Evolutionary conservation across 2,329 filamentous ascomycete genomes (phyloP).

Genomic region (Ascochyta rabiei): DNA sequence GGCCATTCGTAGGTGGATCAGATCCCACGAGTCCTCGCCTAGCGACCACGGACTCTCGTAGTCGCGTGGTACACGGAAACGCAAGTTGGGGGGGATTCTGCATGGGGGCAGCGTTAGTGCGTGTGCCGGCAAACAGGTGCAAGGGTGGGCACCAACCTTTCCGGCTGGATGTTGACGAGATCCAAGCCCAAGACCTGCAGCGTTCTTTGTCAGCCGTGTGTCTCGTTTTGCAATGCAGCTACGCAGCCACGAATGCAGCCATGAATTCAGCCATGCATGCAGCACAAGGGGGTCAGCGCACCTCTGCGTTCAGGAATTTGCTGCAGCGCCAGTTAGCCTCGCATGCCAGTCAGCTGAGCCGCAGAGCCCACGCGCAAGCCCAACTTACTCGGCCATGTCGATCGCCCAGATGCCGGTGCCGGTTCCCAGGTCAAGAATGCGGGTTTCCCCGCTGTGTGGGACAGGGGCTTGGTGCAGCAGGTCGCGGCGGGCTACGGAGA

Average conservation of each 20-base stretch:
- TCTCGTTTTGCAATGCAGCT: constrained; percentile 16
- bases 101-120: constrained; percentile 35
- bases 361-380: constrained; percentile 25
- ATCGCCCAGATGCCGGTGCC: constrained; percentile 93
- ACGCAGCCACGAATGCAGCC: too few species aligned
- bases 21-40: constrained; percentile 73
- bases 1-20: constrained; percentile 83
- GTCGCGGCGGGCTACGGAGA: constrained; percentile 66
- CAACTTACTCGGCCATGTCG: constrained; percentile 75
- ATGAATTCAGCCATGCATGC: too few species aligned
- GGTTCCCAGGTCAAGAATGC: constrained; percentile 73
- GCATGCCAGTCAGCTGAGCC: constrained; percentile 7
- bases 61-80: constrained; percentile 72
- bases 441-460: constrained; percentile 48
- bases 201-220: constrained; percentile 33
- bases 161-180: constrained; percentile 66
- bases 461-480: constrained; percentile 55
- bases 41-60: constrained; percentile 77
- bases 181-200: constrained; percentile 64
- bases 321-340: constrained; percentile 47
- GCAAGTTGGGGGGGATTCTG: constrained; percentile 74
- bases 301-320: constrained; percentile 62
- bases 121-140: constrained; percentile 43
- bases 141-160: constrained; percentile 54
- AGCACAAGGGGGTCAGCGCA: constrained; percentile 27